Conservation (phyloP, 2,329 filamentous ascomycete genomes). For the Arthrobotrys sinensis region DNA sequence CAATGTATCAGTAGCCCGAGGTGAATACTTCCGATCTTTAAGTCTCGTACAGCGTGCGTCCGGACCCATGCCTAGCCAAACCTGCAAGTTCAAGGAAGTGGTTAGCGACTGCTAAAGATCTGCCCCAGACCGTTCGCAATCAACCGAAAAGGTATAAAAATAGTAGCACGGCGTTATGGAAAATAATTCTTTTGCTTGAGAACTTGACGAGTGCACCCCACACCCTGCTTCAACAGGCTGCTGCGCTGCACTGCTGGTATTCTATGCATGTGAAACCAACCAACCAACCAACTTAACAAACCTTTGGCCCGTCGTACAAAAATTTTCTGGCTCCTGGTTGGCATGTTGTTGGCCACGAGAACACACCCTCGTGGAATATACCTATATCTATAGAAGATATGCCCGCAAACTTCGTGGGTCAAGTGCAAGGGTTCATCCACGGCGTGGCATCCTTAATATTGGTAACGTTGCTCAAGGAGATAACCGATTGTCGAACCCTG, state of each 20-base stretch:
- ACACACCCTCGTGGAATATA: conserved; percentile 6
- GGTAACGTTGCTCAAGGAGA: conserved; percentile 19
- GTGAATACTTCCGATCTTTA: conserved; percentile 51
- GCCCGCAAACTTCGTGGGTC: background rate
- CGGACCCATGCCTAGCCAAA: conserved; percentile 16
- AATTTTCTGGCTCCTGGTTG: conserved; percentile 10
- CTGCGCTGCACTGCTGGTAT: conserved; percentile 12
- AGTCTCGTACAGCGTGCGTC: conserved; percentile 27
- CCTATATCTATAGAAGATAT: conserved; percentile 7
- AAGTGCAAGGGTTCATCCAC: conserved; percentile 1
- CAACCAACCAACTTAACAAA: conserved; percentile 38
- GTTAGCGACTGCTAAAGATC: conserved; percentile 42
- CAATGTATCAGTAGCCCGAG: conserved; percentile 45
- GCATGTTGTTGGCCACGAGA: conserved; percentile 42
- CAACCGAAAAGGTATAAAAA: conserved; percentile 46
- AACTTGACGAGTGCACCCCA: conserved; percentile 2
- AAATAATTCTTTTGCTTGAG: conserved; percentile 26
- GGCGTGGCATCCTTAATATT: conserved; percentile 21
- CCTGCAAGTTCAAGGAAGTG: conserved; percentile 31
- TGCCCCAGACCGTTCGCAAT: conserved; percentile 29
- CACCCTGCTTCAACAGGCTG: conserved; percentile 6
- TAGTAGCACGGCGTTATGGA: conserved; percentile 46
- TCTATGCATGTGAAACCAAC: conserved; percentile 37
- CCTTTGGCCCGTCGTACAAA: conserved; percentile 33
- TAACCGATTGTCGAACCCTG: conserved; percentile 3